Percentiles rank a stretch among this genome's conserved stretches.
phyloP scores from a whole-genome alignment of 2,329 filamentous ascomycete genomes.

The Aspergillus sp. region DNA sequence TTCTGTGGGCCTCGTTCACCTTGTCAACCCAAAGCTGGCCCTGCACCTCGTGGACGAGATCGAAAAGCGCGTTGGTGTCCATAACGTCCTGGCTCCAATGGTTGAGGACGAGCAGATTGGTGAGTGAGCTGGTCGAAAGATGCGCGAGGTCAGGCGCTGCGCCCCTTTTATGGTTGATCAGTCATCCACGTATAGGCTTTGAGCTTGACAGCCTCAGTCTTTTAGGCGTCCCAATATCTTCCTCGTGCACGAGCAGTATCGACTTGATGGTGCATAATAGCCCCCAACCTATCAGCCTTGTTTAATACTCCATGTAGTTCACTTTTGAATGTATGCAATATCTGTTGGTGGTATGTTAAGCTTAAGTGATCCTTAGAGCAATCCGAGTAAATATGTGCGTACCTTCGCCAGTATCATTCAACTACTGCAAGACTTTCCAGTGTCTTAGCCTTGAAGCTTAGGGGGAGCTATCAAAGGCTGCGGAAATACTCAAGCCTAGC shows the following conservation, averaged over 20 bases:
- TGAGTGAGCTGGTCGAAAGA: neutral
- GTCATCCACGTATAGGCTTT: no score
- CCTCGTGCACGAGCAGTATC: no score
- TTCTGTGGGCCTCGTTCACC: slow-evolving; percentile 13
- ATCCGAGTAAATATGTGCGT: no score
- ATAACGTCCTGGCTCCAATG: slow-evolving; percentile 1
- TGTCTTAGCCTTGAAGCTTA: slow-evolving; percentile 19
- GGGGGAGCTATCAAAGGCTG: slow-evolving; percentile 18
- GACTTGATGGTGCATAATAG: no score
- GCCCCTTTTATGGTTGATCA: no score
- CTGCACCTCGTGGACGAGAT: slow-evolving; percentile 15
- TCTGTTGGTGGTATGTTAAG: no score
- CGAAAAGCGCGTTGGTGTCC: slow-evolving; percentile 17
- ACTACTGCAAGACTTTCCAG: slow-evolving; percentile 18
- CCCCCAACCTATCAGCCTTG: no score
- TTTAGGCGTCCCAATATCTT: no score
- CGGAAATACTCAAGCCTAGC: slow-evolving; percentile 18
- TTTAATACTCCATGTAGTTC: no score
- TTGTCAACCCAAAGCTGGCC: slow-evolving; percentile 18
- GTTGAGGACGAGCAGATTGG: neutral
- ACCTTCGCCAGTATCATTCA: slow-evolving; percentile 10
- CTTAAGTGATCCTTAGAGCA: no score
- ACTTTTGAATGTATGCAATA: no score
- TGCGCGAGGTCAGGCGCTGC: neutral
- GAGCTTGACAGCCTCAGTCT: no score